These are phyloP conservation scores for Cystobasidium slooffiae DNA, from an alignment of 1,284 basidiomycete species.

Conservation along the genomic window DNA sequence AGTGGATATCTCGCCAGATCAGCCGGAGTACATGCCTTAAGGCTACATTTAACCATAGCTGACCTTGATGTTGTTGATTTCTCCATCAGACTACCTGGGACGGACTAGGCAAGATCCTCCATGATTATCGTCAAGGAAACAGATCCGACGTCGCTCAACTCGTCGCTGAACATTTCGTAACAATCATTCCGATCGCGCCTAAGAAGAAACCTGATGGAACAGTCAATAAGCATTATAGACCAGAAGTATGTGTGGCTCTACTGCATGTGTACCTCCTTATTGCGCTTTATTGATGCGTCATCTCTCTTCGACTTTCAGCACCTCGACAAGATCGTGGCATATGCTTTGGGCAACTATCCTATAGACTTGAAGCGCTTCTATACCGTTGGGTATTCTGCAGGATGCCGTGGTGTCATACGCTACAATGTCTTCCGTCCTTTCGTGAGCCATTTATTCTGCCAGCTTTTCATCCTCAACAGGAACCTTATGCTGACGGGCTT, in stretches of 20 bases:
- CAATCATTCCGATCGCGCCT: constrained; percentile 30
- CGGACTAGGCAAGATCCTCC: constrained; percentile 27
- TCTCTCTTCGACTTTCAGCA: background rate
- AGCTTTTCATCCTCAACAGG: background rate
- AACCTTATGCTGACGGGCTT: background rate
- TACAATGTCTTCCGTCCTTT: constrained; percentile 13
- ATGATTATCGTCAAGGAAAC: constrained; percentile 4
- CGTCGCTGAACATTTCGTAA: constrained; percentile 14
- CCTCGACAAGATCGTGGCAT: constrained; percentile 1
- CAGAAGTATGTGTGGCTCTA: background rate
- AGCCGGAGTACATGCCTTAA: no score
- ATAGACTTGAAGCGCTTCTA: constrained; percentile 17
- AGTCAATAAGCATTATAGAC: constrained; percentile 5
- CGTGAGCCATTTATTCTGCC: background rate
- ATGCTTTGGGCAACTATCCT: background rate
- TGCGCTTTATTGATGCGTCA: no score
- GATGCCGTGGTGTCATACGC: constrained; percentile 3
- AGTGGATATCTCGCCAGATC: no score
- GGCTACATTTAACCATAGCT: no score
- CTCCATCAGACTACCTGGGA: constrained; percentile 24
- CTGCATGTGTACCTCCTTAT: background rate
- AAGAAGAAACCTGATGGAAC: background rate
- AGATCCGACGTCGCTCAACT: background rate
- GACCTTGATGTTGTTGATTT: no score
- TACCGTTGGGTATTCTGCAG: constrained; percentile 15